A percentile compares a stretch with the other conserved stretches of the same genome.
phyloP scores from a whole-genome alignment of 768 basidiomycete genomes.

The Mycena alexandri region DNA sequence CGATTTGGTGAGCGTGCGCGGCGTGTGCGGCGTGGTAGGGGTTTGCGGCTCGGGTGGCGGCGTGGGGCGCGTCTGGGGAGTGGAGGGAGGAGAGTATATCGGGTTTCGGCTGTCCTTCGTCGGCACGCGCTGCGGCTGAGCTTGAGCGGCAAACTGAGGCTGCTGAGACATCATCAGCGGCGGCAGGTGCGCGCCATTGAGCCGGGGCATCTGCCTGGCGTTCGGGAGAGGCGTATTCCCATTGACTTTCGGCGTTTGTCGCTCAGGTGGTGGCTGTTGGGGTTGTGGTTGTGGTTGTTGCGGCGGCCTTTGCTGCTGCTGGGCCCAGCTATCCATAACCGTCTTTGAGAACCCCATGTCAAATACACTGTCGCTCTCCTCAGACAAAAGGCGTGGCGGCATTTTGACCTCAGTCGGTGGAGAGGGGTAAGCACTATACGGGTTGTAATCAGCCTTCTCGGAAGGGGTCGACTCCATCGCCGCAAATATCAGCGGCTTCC shows the following conservation, averaged over 20 bases:
- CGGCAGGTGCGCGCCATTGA: conserved; percentile 27
- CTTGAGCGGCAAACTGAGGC: conserved; percentile 27
- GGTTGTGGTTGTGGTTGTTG: conserved; percentile 29
- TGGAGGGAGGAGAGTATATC: conserved; percentile 1
- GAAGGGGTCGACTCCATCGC: conserved; percentile 52
- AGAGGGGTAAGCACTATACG: conserved; percentile 29
- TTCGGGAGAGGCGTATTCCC: conserved; percentile 27
- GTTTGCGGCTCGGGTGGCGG: neutral
- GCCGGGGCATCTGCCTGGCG: conserved; percentile 7
- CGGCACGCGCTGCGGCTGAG: conserved; percentile 24
- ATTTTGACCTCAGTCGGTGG: conserved; percentile 26
- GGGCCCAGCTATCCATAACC: conserved; percentile 29
- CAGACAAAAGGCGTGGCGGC: conserved; percentile 22
- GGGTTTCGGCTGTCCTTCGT: conserved; percentile 1
- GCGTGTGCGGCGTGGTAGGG: conserved; percentile 25
- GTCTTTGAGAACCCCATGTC: conserved; percentile 25
- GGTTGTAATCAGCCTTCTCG: conserved; percentile 36
- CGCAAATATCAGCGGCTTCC: conserved; percentile 74
- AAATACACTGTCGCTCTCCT: conserved; percentile 2
- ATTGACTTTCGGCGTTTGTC: conserved; percentile 26
- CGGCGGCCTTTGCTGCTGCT: conserved; percentile 20
- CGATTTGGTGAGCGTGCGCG: conserved; percentile 28
- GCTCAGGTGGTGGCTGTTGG: conserved; percentile 30
- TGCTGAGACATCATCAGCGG: conserved; percentile 12
- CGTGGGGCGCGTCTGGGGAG: neutral